Evolutionary conservation across 2,329 filamentous ascomycete genomes (phyloP), one percentile per base, ranked within the genome.

Genomic region (Apiospora malaysiana): DNA sequence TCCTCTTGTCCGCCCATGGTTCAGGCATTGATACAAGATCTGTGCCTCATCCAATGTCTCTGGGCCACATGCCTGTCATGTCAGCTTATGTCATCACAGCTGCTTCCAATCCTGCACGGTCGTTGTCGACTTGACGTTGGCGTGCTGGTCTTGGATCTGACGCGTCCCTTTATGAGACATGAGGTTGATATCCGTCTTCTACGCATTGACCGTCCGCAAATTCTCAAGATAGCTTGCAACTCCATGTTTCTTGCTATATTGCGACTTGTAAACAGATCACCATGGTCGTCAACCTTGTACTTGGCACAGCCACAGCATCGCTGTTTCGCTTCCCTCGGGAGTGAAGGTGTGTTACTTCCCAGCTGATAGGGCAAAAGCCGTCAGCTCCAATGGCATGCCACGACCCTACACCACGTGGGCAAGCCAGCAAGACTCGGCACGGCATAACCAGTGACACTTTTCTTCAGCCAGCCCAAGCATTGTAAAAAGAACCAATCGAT

Each of bases 41-140:
- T 59, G 56, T 63, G 8, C 56, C 56, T 63, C 56, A 14, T 63
- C 56, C 32, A 63, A 63, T 63, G 56, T 63, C 56, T 63, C 56
- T 40, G 6, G 32, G 32, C 56, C 56, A 37, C 27, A 63, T 63
- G 56, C 56, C 56, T 63, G 56, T 63, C 56, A 63, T 37, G 56
- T 63, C 56, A 63, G 56, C 56, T 63, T 63, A 63, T 63, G 56
- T 63, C 56, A 63, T 40, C 56, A 63, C 21, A 10, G 16, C 18
- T 40, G 56, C 56, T 40, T 40, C 56, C 37, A 63, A 40, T 40
- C 32, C 56, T 40, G 56, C 56, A 63, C 32, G 56, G 56, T 63
- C 56, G 56, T 63, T 63, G 56, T 40, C 16, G 42, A 45, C 42
- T 40, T 45, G 42, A 45, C 42, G 42, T 45, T 40, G 56, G n/a